Conservation (phyloP, 2,329 filamentous ascomycete species). For the Colletotrichum graminicola region DNA sequence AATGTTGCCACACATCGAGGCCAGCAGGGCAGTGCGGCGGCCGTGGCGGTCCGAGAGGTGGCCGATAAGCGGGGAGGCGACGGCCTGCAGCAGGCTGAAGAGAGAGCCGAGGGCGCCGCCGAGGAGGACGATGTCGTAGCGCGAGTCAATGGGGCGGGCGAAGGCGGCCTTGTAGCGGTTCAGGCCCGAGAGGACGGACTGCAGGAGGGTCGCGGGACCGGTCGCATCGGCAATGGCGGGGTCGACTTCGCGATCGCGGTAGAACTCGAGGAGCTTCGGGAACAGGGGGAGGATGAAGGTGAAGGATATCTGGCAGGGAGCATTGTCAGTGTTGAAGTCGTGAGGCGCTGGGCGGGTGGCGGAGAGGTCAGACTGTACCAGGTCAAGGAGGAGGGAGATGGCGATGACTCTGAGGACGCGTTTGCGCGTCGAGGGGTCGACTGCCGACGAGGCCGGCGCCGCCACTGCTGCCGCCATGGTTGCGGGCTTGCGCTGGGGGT, state of each 20-base stretch:
- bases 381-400: slow-evolving; percentile 87
- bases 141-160: slow-evolving; percentile 90
- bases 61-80: slow-evolving; percentile 93
- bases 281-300: slow-evolving; percentile 98
- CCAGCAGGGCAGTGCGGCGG: slow-evolving; percentile 85
- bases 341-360: slow-evolving; percentile 13
- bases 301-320: slow-evolving; percentile 82
- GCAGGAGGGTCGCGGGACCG: slow-evolving; percentile 75
- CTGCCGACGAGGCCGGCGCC: slow-evolving; percentile 46
- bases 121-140: slow-evolving; percentile 96
- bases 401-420: slow-evolving; percentile 89
- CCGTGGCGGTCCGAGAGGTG: slow-evolving; percentile 89
- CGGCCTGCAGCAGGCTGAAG: slow-evolving; percentile 91
- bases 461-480: slow-evolving; percentile 34
- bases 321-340: slow-evolving; percentile 20
- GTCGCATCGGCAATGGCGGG: slow-evolving; percentile 58
- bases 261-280: slow-evolving; percentile 95
- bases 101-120: slow-evolving; percentile 94
- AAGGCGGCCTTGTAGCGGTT: slow-evolving; percentile 97
- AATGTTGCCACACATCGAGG: slow-evolving; percentile 94
- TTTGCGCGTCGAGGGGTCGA: slow-evolving; percentile 74
- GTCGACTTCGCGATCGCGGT: slow-evolving; percentile 81
- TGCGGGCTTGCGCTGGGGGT: slow-evolving; percentile 31
- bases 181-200: slow-evolving; percentile 82
- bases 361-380: slow-evolving; percentile 74